phyloP scores from a whole-genome alignment of 805 yeast genomes.

The Pichia paraexigua region DNA sequence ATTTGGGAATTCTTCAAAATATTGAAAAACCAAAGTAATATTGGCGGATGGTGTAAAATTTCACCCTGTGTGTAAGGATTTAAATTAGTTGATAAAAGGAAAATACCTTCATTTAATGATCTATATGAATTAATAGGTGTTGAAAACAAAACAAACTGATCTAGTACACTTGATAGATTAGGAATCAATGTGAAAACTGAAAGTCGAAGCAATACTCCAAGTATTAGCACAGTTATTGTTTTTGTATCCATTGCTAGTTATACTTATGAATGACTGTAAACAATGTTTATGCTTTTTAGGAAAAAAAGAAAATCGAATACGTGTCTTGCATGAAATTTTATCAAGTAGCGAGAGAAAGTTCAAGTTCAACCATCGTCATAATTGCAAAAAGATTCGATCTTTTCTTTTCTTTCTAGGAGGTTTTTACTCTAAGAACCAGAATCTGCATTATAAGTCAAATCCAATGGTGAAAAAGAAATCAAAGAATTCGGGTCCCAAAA shows the following conservation, averaged over 20 bases:
- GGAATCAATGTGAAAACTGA: slow-evolving; percentile 25
- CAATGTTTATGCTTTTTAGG: neutral
- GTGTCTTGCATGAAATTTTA: neutral
- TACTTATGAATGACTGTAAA: neutral
- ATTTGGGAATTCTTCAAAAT: slow-evolving; percentile 24
- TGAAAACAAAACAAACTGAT: slow-evolving; percentile 52
- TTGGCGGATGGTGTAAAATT: slow-evolving; percentile 78
- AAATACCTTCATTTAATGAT: slow-evolving; percentile 59
- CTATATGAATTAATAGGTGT: slow-evolving; percentile 70
- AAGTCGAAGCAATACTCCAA: slow-evolving; percentile 23
- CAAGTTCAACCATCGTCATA: neutral
- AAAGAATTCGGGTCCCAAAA: slow-evolving; percentile 5
- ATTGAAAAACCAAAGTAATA: slow-evolving; percentile 48
- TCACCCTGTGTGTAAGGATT: slow-evolving; percentile 72
- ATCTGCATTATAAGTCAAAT: no score
- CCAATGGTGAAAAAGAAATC: slow-evolving; percentile 11
- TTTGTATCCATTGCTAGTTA: slow-evolving; percentile 4
- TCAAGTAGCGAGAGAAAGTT: neutral
- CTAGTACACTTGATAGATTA: slow-evolving; percentile 28
- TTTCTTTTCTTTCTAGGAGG: neutral
- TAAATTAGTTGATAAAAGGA: slow-evolving; percentile 45
- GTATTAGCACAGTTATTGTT: slow-evolving; percentile 9
- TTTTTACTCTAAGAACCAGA: no score
- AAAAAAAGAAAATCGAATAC: neutral
- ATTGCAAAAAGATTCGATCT: no score